Evolutionary conservation across 495 filamentous ascomycete genomes (phyloP).

Genomic region (Cenococcum geophilum): DNA sequence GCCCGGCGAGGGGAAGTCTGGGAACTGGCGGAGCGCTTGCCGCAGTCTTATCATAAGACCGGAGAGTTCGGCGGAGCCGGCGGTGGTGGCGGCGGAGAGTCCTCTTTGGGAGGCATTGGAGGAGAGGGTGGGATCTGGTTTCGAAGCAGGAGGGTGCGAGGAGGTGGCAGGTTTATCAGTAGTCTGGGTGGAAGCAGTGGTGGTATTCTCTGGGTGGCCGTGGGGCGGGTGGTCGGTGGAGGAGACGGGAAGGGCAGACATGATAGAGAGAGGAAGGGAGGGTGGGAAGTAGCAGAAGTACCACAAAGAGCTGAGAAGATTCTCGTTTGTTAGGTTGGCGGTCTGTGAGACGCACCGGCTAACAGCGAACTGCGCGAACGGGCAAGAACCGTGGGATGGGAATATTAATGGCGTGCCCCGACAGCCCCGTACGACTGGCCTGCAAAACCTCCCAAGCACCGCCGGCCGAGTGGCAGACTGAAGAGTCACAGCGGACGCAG

Average conservation of each 20-base stretch:
- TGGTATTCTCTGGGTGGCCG: background rate
- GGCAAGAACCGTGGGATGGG: conserved; percentile 16
- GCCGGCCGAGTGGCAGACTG: background rate
- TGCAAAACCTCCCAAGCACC: background rate
- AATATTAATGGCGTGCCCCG: conserved; percentile 12
- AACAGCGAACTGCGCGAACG: background rate
- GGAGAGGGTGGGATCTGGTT: conserved; percentile 36
- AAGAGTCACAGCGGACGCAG: background rate
- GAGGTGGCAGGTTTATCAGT: conserved; percentile 25
- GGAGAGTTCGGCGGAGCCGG: conserved; percentile 47
- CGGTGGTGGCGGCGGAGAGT: conserved; percentile 40
- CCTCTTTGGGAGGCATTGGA: conserved; percentile 38
- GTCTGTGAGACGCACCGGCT: background rate
- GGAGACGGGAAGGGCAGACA: conserved; percentile 20
- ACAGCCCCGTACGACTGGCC: background rate
- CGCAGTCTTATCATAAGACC: conserved; percentile 78
- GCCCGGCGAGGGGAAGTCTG: conserved; percentile 90
- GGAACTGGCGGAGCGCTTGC: conserved; percentile 63
- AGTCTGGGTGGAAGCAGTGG: conserved; percentile 17
- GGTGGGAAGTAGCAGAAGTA: conserved; percentile 2
- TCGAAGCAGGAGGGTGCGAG: conserved; percentile 36
- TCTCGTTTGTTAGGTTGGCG: conserved; percentile 1
- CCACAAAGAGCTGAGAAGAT: background rate
- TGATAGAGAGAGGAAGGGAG: conserved; percentile 23
- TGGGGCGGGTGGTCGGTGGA: conserved; percentile 19